These are phyloP conservation scores for Glycine tomentella DNA, from an alignment of 306 rosid genomes.

Conservation along the genomic window DNA sequence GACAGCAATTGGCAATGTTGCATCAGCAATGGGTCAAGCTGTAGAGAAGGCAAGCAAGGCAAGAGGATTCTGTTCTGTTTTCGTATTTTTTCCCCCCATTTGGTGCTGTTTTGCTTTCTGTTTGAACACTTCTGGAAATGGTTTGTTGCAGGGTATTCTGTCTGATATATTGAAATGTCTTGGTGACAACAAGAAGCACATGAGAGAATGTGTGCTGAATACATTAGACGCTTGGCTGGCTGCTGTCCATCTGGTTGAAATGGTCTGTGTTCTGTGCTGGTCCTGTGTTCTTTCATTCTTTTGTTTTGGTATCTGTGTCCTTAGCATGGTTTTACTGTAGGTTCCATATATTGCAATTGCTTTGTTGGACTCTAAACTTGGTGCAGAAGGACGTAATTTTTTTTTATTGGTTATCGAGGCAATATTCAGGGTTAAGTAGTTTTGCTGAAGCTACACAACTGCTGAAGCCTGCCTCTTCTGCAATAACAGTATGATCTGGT, in stretches of 20 bases:
- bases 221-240: slow-evolving; percentile 90
- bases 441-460: slow-evolving; percentile 87
- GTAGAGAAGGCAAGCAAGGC: slow-evolving; percentile 99
- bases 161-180: too few species aligned
- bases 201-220: slow-evolving; percentile 40
- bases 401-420: slow-evolving; percentile 92
- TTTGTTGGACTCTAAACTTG: slow-evolving; percentile 83
- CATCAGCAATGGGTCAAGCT: slow-evolving; percentile 93
- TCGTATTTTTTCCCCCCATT: not conserved
- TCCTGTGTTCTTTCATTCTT: slow-evolving; percentile 17
- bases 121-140: not conserved
- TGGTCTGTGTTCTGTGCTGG: slow-evolving; percentile 55
- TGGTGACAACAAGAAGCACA: too few species aligned
- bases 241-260: slow-evolving; percentile 95
- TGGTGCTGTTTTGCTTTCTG: slow-evolving; percentile 25
- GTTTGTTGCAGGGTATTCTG: too few species aligned
- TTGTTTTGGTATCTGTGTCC: too few species aligned
- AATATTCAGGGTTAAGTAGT: slow-evolving; percentile 76
- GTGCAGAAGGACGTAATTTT: slow-evolving; percentile 98
- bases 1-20: slow-evolving; percentile 86
- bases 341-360: slow-evolving; percentile 10
- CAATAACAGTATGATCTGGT: slow-evolving; percentile 56
- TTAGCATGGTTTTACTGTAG: too few species aligned
- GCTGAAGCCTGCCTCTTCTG: slow-evolving; percentile 62
- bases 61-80: slow-evolving; percentile 37